Base-by-base conservation (phyloP, 495 filamentous ascomycete genomes). In the Chaetomium cochliodes region DNA sequence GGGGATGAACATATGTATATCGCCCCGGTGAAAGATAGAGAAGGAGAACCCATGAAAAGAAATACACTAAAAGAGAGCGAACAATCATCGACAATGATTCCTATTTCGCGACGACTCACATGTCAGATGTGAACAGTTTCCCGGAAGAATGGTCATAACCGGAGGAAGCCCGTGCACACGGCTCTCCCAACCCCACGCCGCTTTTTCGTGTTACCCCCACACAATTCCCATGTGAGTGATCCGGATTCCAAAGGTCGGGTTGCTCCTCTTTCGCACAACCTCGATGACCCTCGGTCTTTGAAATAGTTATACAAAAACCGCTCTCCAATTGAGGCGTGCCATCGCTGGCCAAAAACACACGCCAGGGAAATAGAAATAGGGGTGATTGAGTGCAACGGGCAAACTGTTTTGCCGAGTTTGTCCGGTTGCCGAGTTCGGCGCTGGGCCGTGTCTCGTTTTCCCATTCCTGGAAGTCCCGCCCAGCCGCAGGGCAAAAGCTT, bases 401-500 rank as follows among this genome's bases (percentile, higher is more conserved):
- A 15, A 44, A 44, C 41, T 44, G 41, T 44, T 44, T 44, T 50
- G 16, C 18, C 46, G 46, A 50, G n/a, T 16, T 7, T 5, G 33
- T 11, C 33, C 33, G 33, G 33, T n/a, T 42, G 39, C 44, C 57
- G 58, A 50, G 44, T 8, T 60, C 44, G 42, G 58, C 44, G 26
- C 0, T 28, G 50, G 37, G 55, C 25, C 20, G 16, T 11, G 2
- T 49, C 46, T 58, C 57, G 39, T 25, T 44, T 26, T 58, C 37
- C 55, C 39, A 20, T 64, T 64, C 53, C 30, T 57, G 62, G 62
- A 64, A 64, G 53, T 64, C 18, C 62, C 52, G 62, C 28, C 42
- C 53, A 41, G 28, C 23, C 41, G 23, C 39, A 25, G 15, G 23
- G 6, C 42, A 49, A 58, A 58, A 46, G 39, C 20, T 46, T 47